Evolutionary conservation across 352 stramenopile species (phyloP), one percentile per base, ranked within the genome.

Genomic region (Pythium phragmitis): DNA sequence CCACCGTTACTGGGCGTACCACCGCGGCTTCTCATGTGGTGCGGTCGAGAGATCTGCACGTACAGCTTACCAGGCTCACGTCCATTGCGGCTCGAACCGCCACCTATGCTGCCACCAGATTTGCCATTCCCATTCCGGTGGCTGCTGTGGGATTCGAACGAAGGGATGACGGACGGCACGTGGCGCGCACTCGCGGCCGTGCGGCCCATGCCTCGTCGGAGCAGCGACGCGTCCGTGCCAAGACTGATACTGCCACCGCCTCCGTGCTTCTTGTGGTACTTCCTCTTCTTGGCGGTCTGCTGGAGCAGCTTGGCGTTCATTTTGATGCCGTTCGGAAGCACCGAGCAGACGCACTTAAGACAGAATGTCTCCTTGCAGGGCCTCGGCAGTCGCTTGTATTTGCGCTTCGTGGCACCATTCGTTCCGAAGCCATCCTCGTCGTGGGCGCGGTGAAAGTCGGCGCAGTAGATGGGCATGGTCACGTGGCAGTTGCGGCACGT

Each of bases 311-410:
- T 77, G 30, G 81, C 83, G 47, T 91, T 88, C 26, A 87, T 88
- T 47, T 81, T 77, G 42, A 83, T 79, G 8, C 73, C 75, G 4
- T 75, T 80, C 3, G 81, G 81, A 28, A 90, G 75, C 56, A 90
- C 84, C 12, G 80, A 79, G 57, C 81, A 84, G 17, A 91, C 81
- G 62, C 84, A 92, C 49, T 77, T 73, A 5, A 91, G 68, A 60
- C 84, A 92, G 51, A 92, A 92, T 1, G 75, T 89, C 66, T 92
- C 84, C 3, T 77, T 89, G 66, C 84, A 92, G 9, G 80, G 79
- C 14, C 49, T 55, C 16, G 58, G 51, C 46, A 73, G 41, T 0
- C 60, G 54, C 50, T 52, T 45, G 52, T 39, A 51, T 41, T 60
- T 59, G 13, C 39, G 39, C 30, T 61, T 50, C 39, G 21, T 16